Conservation (phyloP, 305 asterid genomes). For the Solanum hybrid region DNA sequence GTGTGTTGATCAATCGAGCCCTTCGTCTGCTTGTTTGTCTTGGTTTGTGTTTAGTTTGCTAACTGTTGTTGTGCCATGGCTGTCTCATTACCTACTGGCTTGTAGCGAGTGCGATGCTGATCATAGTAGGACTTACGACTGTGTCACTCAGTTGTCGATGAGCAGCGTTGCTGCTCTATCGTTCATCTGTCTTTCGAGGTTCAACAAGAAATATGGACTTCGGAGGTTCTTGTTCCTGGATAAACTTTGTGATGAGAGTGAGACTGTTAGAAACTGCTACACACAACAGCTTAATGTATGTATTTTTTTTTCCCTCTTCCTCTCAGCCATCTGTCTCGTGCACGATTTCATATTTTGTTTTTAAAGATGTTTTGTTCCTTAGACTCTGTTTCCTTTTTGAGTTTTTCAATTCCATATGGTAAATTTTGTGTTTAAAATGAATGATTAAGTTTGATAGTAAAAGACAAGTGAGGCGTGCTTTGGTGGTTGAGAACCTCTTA, state of each 20-base stretch:
- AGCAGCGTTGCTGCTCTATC: constrained; percentile 62
- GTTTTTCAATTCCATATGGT: not conserved
- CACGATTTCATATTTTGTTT: not conserved
- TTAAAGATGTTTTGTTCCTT: not conserved
- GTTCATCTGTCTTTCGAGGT: constrained; percentile 57
- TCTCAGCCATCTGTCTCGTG: not conserved
- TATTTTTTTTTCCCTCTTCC: not conserved
- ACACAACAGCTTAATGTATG: constrained; percentile 66
- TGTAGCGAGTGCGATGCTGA: constrained; percentile 60
- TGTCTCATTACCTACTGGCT: constrained; percentile 62
- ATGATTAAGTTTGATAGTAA: not conserved
- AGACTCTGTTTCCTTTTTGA: not conserved
- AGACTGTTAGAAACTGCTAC: constrained; percentile 71
- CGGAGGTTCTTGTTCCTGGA: constrained; percentile 79
- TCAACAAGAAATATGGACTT: constrained; percentile 56
- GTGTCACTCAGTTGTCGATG: constrained; percentile 76
- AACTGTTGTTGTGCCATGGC: constrained; percentile 50
- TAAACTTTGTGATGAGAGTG: constrained; percentile 78
- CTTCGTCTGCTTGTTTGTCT: constrained; percentile 55
- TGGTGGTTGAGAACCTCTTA: not conserved
- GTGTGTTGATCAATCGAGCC: constrained; percentile 77
- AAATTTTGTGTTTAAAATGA: not conserved
- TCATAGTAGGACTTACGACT: constrained; percentile 63
- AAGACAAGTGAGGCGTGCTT: not conserved
- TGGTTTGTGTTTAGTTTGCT: constrained; percentile 55